Conservation (phyloP, 768 basidiomycete species). For the Amanita pallidorosea region DNA sequence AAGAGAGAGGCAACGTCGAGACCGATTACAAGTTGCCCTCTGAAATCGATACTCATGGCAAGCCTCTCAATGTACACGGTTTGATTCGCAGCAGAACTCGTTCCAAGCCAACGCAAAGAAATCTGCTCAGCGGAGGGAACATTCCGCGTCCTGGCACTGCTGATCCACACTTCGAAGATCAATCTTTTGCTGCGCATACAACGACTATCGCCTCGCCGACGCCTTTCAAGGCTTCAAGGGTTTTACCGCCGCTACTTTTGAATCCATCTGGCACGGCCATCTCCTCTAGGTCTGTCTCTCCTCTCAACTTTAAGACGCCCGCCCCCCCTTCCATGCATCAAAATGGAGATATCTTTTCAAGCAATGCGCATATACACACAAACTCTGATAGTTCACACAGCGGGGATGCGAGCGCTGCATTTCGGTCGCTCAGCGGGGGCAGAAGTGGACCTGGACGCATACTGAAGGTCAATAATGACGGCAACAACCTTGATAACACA, state of each 20-base stretch:
- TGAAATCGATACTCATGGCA: background rate
- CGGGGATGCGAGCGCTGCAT: background rate
- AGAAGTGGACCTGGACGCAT: background rate
- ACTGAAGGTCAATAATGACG: background rate
- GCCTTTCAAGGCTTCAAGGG: slow-evolving; percentile 3
- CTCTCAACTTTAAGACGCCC: slow-evolving; percentile 12
- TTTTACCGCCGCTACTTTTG: slow-evolving; percentile 8
- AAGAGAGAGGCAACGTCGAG: background rate
- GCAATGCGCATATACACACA: slow-evolving; percentile 20
- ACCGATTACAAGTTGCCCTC: background rate
- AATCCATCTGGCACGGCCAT: slow-evolving; percentile 10
- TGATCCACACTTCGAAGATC: slow-evolving; percentile 18
- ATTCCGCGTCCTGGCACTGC: slow-evolving; percentile 18
- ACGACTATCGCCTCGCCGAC: background rate
- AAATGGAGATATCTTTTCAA: slow-evolving; percentile 6
- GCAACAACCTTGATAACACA: background rate
- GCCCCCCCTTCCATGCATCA: slow-evolving; percentile 7
- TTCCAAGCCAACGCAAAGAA: slow-evolving; percentile 4
- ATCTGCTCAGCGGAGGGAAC: slow-evolving; percentile 4
- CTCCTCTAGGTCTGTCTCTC: slow-evolving; percentile 9
- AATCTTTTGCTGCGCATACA: slow-evolving; percentile 11
- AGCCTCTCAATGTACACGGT: slow-evolving; percentile 3
- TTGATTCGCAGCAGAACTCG: slow-evolving; percentile 1
- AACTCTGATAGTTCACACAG: background rate
- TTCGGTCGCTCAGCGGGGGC: slow-evolving; percentile 1